Base-by-base conservation (phyloP, 2,329 filamentous ascomycete genomes). In the Cladophialophora exuberans region DNA sequence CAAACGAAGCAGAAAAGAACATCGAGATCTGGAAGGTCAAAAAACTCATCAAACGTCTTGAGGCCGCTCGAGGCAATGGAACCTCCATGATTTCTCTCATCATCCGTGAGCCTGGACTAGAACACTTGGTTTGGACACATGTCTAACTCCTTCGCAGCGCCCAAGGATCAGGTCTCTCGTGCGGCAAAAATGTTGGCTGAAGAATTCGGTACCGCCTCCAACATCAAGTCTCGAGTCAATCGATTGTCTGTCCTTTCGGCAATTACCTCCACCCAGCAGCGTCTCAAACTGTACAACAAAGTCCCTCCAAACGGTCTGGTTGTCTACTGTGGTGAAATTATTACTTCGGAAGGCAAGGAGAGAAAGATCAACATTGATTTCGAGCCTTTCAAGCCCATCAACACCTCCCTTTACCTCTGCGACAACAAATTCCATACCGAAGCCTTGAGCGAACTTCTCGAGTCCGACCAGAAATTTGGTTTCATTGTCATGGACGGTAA, bases 401-500 rank as follows among this genome's bases (percentile, higher is more conserved):
- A 99, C 77, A 99, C 94, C 30, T 99, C 95, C 39, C 84, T 99
- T 42, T 99, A 99, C 75, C 89, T 99, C 59, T 99, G 94, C 79
- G 94, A 99, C 85, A 99, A 99, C 83, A 99, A 99, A 72, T 99
- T 99, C 77, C 94, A 99, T 73, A 99, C 94, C 54, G 94, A 99
- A 76, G 93, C 94, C 15, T 80, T 99, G 64, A 94, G 92, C 64
- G 94, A 99, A 79, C 84, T 99, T 69, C 87, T 99, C 64, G 94
- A 99, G 78, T 97, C 93, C 15, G 94, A 99, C 73, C 94, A 97
- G 77, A 97, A 96, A 77, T 99, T 99, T 67, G 94, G 94, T 52
- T 99, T 99, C 79, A 99, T 99, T 74, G 87, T 99, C 78, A 99
- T 99, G 94, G 94, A 99, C 72, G 94, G 94, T 79, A 99, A 99